Evolutionary conservation across 495 filamentous ascomycete genomes (phyloP).

Genomic region (Xylaria castorea): DNA sequence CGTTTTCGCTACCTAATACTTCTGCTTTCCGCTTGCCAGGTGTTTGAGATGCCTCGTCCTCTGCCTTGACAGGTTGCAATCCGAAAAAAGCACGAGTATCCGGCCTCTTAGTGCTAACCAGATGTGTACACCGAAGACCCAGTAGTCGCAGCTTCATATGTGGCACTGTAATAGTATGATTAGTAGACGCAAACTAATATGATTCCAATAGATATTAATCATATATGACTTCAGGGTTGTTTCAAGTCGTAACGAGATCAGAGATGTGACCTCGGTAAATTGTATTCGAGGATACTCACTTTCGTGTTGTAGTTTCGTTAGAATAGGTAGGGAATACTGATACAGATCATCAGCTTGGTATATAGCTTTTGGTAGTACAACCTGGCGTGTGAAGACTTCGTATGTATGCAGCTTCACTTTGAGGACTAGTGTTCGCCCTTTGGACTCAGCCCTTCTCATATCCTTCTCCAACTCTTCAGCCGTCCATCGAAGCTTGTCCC

Average conservation of each 20-base stretch:
- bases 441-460: conserved; percentile 77
- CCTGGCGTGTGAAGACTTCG: conserved; percentile 86
- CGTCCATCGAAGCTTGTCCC: conserved; percentile 76
- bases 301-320: conserved; percentile 85
- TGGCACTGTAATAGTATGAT: conserved; percentile 51
- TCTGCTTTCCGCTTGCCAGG: conserved; percentile 33
- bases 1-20: conserved; percentile 10
- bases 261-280: too few relatives aligned
- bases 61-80: conserved; percentile 44
- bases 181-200: not conserved
- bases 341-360: conserved; percentile 81
- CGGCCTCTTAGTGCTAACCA: conserved; percentile 81
- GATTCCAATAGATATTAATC: not conserved
- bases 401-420: conserved; percentile 97
- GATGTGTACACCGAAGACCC: conserved; percentile 84
- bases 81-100: conserved; percentile 83
- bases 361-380: conserved; percentile 74
- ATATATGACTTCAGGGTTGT: not conserved
- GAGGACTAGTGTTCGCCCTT: conserved; percentile 85
- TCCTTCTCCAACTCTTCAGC: conserved; percentile 92
- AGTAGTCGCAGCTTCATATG: conserved; percentile 83
- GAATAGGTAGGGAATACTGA: conserved; percentile 79
- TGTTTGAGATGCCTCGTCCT: conserved; percentile 20
- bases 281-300: conserved; percentile 33
- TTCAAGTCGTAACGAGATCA: not conserved